Base-by-base conservation (phyloP, 371 early-diverging fungal genomes). In the Zopfochytrium polystomum region DNA sequence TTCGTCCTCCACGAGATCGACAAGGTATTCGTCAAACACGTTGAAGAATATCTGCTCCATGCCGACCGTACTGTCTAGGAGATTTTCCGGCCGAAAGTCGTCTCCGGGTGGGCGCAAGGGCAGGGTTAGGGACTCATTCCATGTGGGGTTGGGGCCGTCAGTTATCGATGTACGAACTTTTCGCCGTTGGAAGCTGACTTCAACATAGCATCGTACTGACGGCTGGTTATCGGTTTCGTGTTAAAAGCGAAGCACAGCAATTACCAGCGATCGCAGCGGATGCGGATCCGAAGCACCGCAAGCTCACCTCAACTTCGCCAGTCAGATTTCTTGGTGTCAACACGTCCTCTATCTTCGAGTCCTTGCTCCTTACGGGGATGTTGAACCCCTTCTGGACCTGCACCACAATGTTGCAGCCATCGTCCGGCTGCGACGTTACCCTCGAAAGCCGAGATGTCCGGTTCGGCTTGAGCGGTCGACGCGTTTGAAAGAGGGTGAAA, bases 121-220 rank as follows among this genome's bases (percentile, higher is more conserved):
- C 2, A 81, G 44, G 15, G n/a, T 49, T 7, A 81, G 51, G 11
- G 77, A 76, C 52, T 81, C 74, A 63, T 81, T 78, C 81, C 81
- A 81, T 15, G 67, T 68, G 18, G 81, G 81, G 48, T 70, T 63
- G 7, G 71, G 66, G 18, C 79, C 81, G 27, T 77, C 77, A 9
- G 45, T 57, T 1, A 67, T 58, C 0, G 56, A 15, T 13, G 81
- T 76, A 0, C 78, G 67, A 5, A 55, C 54, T 45, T 58, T 57
- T 13, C 51, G 59, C 13, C 64, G 52, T 66, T 77, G 81, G 55
- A 81, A 79, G 1, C 61, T 34, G 0, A 75, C 58, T 59, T 79
- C 77, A 25, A 79, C 69, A 58, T 68, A 81, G 2, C 76, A 70
- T n/a, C 71, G 60, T 15, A 78, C 77, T 13, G 55, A 58, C 65